A percentile compares a stretch with the other conserved stretches of the same genome.
Conservation (phyloP, 805 yeast species). For the Wickerhamomyces queroliae region DNA sequence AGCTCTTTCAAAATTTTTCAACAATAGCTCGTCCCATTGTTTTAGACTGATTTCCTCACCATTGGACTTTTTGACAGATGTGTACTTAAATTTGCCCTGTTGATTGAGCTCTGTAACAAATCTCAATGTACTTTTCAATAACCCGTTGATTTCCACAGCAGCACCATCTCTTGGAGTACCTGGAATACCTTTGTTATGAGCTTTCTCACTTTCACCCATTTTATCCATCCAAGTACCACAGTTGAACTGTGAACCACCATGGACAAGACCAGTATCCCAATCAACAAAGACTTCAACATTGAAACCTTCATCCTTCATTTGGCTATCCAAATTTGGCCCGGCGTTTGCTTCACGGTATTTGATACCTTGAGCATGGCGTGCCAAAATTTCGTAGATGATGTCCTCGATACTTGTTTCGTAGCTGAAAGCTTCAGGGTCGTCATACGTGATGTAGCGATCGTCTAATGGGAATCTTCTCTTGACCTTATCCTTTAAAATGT, state of each 20-base stretch:
- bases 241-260: conserved; percentile 88
- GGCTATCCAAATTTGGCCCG: conserved; percentile 80
- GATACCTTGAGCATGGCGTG: conserved; percentile 88
- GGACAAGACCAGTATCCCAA: conserved; percentile 82
- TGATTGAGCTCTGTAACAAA: conserved; percentile 61
- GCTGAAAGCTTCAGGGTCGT: conserved; percentile 72
- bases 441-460: conserved; percentile 66
- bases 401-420: conserved; percentile 68
- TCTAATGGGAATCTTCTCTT: conserved; percentile 84
- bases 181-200: conserved; percentile 86
- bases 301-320: conserved; percentile 91
- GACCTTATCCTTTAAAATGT: conserved; percentile 64
- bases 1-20: conserved; percentile 69
- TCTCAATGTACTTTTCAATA: conserved; percentile 76
- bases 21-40: conserved; percentile 70
- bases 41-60: conserved; percentile 51
- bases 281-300: conserved; percentile 77
- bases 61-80: conserved; percentile 52
- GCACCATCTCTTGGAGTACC: conserved; percentile 99
- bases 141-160: conserved; percentile 86
- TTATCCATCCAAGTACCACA: conserved; percentile 99
- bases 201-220: conserved; percentile 90
- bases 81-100: conserved; percentile 51
- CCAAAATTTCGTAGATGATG: conserved; percentile 71
- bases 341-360: conserved; percentile 93